Evolutionary conservation across 352 stramenopile genomes (phyloP), one percentile per base, ranked within the genome.

Genomic region (Peronospora destructor): DNA sequence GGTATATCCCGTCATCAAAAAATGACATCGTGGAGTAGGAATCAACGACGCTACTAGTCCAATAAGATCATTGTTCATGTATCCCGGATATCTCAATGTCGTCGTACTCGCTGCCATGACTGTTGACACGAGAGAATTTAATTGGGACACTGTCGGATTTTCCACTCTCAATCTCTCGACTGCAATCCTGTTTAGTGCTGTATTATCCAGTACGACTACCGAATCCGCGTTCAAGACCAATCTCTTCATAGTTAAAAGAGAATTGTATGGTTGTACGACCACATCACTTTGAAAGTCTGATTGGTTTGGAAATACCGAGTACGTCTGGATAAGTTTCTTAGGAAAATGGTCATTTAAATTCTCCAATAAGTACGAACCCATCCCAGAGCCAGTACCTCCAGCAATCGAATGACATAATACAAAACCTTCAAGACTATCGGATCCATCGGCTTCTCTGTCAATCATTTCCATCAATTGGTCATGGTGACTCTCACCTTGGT

Each of bases 41-140:
- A 99, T 98, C 9, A 99, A 66, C 29, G 87, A 97, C 30, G 97
- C 96, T 28, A 99, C 78, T 4, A 99, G 73, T 5, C 96, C 96
- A 65, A 99, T 98, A 11, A 99, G 81, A 75, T 99, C 97, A 71
- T 99, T 99, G 79, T 99, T 99, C 94, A 99, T 99, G 67, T 99
- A 99, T 2, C 96, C 93, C 1, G 95, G 95, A 61, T 96, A 96
- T 26, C 95, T 75, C 57, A 99, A 64, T 14, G 97, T 99, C 6
- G 96, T 99, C 0, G 97, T 99, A 7, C 86, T 97, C 0, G 96
- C 95, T 0, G 97, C 96, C 95, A 99, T 99, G 44, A 99, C 97
- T 3, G 95, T 99, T 1, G 94, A 97, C 21, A 99, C 97, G 14
- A 99, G 71, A 44, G 90, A 97, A 67, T 99, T 99, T 28, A 98